Percentiles rank a stretch among this genome's conserved stretches.
phyloP scores from a whole-genome alignment of 2,329 filamentous ascomycete species.

The Pezicula neosporulosa region DNA sequence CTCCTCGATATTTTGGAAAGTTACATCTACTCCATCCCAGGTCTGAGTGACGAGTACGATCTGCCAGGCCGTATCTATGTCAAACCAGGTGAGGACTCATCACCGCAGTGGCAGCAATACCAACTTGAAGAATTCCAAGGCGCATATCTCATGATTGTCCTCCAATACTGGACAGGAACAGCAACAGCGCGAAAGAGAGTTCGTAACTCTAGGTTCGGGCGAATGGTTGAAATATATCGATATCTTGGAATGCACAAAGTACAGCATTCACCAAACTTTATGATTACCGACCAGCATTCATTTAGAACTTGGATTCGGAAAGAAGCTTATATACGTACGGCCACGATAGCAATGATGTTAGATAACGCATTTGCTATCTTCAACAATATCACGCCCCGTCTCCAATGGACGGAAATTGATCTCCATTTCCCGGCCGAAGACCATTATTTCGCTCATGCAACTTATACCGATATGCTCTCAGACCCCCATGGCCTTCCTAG shows the following conservation, averaged over 20 bases:
- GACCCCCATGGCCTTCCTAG: slow-evolving; percentile 10
- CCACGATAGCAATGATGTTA: slow-evolving; percentile 23
- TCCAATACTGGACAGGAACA: slow-evolving; percentile 29
- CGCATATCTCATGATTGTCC: slow-evolving; percentile 26
- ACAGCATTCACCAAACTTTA: slow-evolving; percentile 18
- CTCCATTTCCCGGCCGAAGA: slow-evolving; percentile 24
- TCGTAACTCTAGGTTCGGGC: slow-evolving; percentile 24
- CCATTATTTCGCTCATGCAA: slow-evolving; percentile 20
- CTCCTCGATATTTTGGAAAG: slow-evolving; percentile 24
- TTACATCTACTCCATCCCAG: slow-evolving; percentile 24
- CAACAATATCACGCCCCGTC: slow-evolving; percentile 25
- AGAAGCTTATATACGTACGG: slow-evolving; percentile 23
- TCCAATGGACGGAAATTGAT: slow-evolving; percentile 29
- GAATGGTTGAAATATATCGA: slow-evolving; percentile 26
- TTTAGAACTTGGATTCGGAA: slow-evolving; percentile 24
- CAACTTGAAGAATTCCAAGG: slow-evolving; percentile 28
- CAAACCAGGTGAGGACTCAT: slow-evolving; percentile 15
- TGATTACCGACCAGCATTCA: slow-evolving; percentile 22
- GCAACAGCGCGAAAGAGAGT: slow-evolving; percentile 22
- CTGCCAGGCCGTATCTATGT: slow-evolving; percentile 21
- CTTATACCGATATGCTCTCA: slow-evolving; percentile 18
- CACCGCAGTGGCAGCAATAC: slow-evolving; percentile 26
- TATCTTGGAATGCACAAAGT: slow-evolving; percentile 18
- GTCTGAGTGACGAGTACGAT: slow-evolving; percentile 25
- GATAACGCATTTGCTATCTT: slow-evolving; percentile 28